Evolutionary conservation across 805 yeast species (phyloP).

Genomic region (Saturnispora kantuleensis): DNA sequence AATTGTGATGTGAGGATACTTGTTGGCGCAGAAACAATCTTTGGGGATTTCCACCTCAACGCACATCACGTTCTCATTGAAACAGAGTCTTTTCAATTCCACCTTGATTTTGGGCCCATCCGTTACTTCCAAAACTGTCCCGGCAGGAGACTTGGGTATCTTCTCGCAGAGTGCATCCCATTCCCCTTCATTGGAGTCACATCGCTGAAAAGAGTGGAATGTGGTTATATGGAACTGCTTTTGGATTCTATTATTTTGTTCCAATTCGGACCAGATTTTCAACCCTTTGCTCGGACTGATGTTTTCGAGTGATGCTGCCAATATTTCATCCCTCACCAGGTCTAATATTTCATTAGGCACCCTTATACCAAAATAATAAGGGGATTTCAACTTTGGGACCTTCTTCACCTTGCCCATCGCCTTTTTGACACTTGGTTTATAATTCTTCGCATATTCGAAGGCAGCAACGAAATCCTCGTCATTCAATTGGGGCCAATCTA

Average conservation of each 20-base stretch:
- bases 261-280: constrained; percentile 14
- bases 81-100: constrained; percentile 34
- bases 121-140: background rate
- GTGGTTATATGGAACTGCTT: constrained; percentile 58
- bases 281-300: background rate
- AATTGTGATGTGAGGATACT: constrained; percentile 60
- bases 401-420: constrained; percentile 14
- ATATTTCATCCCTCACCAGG: background rate
- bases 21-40: constrained; percentile 28
- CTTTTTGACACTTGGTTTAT: constrained; percentile 43
- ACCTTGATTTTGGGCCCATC: constrained; percentile 28
- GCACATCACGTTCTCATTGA: constrained; percentile 45
- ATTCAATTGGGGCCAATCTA: constrained; percentile 32
- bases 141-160: background rate
- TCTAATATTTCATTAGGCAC: constrained; percentile 19
- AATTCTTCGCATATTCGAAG: constrained; percentile 41
- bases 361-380: constrained; percentile 38
- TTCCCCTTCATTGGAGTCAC: constrained; percentile 9
- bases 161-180: constrained; percentile 16
- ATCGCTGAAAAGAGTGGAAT: constrained; percentile 32
- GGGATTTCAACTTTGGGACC: constrained; percentile 14
- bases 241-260: constrained; percentile 34
- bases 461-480: constrained; percentile 35
- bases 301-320: background rate
- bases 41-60: constrained; percentile 34